These are phyloP conservation scores for Leishmania tarentolae DNA, from an alignment of 208 protist genomes.

Conservation along the genomic window DNA sequence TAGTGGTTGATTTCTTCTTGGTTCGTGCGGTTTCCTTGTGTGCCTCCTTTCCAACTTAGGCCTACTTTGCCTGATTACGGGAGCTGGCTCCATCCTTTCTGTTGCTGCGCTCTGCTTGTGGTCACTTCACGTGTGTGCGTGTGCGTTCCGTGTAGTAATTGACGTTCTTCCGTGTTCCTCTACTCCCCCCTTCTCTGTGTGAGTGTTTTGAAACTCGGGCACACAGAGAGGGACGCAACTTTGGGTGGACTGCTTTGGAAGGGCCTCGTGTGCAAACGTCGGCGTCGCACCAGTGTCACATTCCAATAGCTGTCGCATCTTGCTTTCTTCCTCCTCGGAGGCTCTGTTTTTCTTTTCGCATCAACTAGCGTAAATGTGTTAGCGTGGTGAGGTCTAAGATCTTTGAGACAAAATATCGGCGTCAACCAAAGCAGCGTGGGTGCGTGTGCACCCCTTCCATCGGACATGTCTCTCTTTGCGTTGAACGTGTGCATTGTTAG, in stretches of 20 bases:
- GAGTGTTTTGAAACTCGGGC: background rate
- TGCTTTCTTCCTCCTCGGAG: background rate
- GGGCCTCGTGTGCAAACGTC: background rate
- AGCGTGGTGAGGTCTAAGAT: background rate
- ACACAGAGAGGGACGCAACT: background rate
- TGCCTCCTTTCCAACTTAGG: background rate
- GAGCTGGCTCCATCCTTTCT: background rate
- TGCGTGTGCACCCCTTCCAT: background rate
- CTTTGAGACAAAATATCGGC: background rate
- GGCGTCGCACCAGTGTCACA: background rate
- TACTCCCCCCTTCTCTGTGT: background rate
- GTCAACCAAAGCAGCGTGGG: background rate
- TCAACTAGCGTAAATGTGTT: background rate
- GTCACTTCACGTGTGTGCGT: background rate
- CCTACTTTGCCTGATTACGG: background rate
- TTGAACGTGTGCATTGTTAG: slow-evolving; percentile 78
- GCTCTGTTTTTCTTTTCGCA: background rate
- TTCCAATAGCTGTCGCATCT: background rate
- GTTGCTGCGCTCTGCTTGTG: background rate
- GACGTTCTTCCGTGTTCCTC: background rate
- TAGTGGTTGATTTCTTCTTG: background rate
- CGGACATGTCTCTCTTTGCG: slow-evolving; percentile 54
- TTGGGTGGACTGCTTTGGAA: background rate
- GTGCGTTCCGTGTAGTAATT: background rate
- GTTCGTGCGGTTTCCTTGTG: background rate